These are phyloP conservation scores for Nakazawaea molendinolei DNA, from an alignment of 805 yeast genomes.

Conservation along the genomic window DNA sequence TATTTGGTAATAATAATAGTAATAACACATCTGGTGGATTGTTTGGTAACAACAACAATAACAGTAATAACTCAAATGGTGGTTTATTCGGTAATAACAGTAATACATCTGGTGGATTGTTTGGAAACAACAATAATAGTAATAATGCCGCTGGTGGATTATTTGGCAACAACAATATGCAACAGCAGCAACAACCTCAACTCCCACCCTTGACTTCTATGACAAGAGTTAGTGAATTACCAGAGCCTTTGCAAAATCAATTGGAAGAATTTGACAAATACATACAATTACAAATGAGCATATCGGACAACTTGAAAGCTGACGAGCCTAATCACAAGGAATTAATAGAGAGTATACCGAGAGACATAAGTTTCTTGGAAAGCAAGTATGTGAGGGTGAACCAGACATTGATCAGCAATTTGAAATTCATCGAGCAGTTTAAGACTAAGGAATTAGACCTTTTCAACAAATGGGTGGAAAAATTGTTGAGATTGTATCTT, in stretches of 20 bases:
- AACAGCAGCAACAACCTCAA: constrained; percentile 32
- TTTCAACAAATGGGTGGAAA: constrained; percentile 33
- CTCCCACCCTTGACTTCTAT: constrained; percentile 55
- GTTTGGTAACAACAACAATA: constrained; percentile 25
- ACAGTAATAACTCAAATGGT: constrained; percentile 12
- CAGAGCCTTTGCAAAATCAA: constrained; percentile 62
- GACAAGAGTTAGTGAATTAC: constrained; percentile 70
- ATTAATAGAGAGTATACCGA: constrained; percentile 63
- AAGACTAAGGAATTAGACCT: constrained; percentile 31
- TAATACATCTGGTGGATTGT: constrained; percentile 15
- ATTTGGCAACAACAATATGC: constrained; percentile 16
- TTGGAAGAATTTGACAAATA: constrained; percentile 65
- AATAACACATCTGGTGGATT: constrained; percentile 21
- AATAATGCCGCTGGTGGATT: constrained; percentile 21
- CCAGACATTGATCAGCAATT: constrained; percentile 50
- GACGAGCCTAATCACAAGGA: constrained; percentile 57
- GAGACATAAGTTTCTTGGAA: constrained; percentile 59
- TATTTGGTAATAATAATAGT: constrained; percentile 16
- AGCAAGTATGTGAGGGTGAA: constrained; percentile 57
- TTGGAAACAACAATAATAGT: constrained; percentile 25
- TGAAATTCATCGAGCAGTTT: constrained; percentile 37
- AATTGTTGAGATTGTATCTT: constrained; percentile 26
- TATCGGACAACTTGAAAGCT: constrained; percentile 60
- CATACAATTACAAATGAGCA: constrained; percentile 66
- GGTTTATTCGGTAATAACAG: constrained; percentile 16